Percentiles rank a stretch among this genome's conserved stretches.
These are phyloP conservation scores for Geotrichum australiense DNA, from an alignment of 1,139 yeast genomes.

Conservation along the genomic window DNA sequence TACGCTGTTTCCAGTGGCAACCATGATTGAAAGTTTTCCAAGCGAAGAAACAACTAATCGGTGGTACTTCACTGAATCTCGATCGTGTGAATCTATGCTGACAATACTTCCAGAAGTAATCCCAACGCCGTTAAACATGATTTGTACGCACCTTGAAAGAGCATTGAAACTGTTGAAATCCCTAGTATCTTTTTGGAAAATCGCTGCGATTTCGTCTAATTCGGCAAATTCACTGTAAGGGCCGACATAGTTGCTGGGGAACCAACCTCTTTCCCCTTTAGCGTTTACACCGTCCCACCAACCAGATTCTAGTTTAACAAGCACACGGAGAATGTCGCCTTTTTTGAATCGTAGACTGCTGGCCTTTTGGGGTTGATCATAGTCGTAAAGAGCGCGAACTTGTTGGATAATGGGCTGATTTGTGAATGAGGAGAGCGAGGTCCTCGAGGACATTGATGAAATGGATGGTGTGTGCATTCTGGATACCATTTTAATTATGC, in stretches of 20 bases:
- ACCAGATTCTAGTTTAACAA: conserved; percentile 41
- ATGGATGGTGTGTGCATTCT: conserved; percentile 4
- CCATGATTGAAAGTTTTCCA: not conserved
- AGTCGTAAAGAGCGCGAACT: conserved; percentile 54
- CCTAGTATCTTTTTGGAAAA: not conserved
- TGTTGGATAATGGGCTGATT: conserved; percentile 17
- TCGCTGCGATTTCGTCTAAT: not conserved
- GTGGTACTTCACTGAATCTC: conserved; percentile 8
- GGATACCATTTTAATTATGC: not conserved
- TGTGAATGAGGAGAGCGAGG: conserved; percentile 9
- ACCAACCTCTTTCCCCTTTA: conserved; percentile 32
- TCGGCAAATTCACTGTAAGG: not conserved
- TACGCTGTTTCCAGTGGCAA: not conserved
- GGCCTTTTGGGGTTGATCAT: conserved; percentile 50
- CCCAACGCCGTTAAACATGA: not conserved
- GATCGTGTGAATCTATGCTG: conserved; percentile 18
- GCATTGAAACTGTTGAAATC: not conserved
- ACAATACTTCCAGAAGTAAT: not conserved
- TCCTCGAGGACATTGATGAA: conserved; percentile 2
- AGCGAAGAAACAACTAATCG: not conserved
- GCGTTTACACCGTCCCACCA: conserved; percentile 35
- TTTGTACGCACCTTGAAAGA: not conserved
- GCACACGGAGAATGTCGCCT: conserved; percentile 54
- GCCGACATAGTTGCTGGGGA: conserved; percentile 29
- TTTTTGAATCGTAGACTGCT: conserved; percentile 58